Conservation (phyloP, 495 filamentous ascomycete species). For the Cairneyella variabilis region DNA sequence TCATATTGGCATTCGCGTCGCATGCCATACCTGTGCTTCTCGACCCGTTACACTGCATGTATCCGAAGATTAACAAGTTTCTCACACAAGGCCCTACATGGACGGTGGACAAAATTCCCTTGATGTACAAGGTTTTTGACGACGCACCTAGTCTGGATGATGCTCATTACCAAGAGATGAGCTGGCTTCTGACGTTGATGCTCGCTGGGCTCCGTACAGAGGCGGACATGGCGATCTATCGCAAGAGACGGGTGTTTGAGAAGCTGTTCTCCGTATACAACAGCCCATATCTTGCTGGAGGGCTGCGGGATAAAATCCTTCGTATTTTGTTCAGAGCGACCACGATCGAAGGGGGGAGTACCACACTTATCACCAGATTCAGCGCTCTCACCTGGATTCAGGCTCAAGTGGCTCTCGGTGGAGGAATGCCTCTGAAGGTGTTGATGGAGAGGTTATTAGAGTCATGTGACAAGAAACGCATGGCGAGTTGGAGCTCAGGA, state of each 20-base stretch:
- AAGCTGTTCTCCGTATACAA: conserved; percentile 66
- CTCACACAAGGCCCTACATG: conserved; percentile 72
- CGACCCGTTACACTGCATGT: conserved; percentile 79
- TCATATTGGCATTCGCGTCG: conserved; percentile 69
- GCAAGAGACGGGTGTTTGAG: conserved; percentile 75
- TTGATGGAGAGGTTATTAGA: conserved; percentile 62
- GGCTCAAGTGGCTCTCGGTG: conserved; percentile 43
- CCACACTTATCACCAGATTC: conserved; percentile 78
- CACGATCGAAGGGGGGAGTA: conserved; percentile 72
- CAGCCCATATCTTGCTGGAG: conserved; percentile 53
- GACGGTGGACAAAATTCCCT: conserved; percentile 69
- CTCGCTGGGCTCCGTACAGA: conserved; percentile 54
- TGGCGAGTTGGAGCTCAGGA: conserved; percentile 52
- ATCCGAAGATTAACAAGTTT: conserved; percentile 82
- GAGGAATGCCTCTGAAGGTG: conserved; percentile 50
- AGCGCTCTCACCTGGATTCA: conserved; percentile 81
- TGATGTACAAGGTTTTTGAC: conserved; percentile 68
- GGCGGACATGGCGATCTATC: conserved; percentile 77
- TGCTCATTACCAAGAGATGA: conserved; percentile 67
- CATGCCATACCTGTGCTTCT: conserved; percentile 62
- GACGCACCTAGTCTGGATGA: conserved; percentile 70
- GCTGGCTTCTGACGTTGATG: conserved; percentile 78
- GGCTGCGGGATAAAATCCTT: conserved; percentile 63
- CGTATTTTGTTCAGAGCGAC: conserved; percentile 70
- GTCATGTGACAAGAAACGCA: conserved; percentile 63